These are phyloP conservation scores for Pythium sp. DNA, from an alignment of 352 stramenopile species.

Conservation along the genomic window DNA sequence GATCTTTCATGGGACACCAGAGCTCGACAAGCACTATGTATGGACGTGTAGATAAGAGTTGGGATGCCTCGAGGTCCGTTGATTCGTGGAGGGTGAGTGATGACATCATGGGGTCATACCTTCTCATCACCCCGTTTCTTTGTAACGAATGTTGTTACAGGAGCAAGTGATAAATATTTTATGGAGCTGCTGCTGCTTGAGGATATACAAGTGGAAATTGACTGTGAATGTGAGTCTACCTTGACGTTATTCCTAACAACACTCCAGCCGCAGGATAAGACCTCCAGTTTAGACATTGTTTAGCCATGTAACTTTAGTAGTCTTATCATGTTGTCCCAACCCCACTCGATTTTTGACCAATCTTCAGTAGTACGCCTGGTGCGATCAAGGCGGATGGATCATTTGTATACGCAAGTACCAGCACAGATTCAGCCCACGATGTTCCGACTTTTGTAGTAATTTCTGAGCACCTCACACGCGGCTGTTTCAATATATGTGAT, in stretches of 20 bases:
- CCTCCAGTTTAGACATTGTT: background rate
- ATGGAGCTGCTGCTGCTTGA: background rate
- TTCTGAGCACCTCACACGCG: no score
- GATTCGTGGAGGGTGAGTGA: background rate
- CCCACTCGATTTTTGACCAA: no score
- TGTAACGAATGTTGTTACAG: background rate
- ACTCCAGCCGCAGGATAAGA: background rate
- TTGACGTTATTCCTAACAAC: background rate
- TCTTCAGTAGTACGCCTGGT: no score
- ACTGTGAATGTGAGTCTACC: background rate
- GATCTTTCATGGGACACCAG: background rate
- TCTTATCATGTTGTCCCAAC: no score
- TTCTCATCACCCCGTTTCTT: background rate
- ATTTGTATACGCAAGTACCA: no score
- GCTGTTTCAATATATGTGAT: background rate
- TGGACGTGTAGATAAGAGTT: background rate
- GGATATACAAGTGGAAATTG: background rate
- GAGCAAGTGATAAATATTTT: background rate
- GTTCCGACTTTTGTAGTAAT: no score
- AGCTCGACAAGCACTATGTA: background rate
- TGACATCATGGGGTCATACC: background rate
- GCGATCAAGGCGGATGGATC: no score
- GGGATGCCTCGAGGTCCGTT: background rate
- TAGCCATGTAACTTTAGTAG: background rate
- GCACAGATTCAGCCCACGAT: no score